phyloP scores from a whole-genome alignment of 2,329 filamentous ascomycete genomes.

The Fusarium sp. region DNA sequence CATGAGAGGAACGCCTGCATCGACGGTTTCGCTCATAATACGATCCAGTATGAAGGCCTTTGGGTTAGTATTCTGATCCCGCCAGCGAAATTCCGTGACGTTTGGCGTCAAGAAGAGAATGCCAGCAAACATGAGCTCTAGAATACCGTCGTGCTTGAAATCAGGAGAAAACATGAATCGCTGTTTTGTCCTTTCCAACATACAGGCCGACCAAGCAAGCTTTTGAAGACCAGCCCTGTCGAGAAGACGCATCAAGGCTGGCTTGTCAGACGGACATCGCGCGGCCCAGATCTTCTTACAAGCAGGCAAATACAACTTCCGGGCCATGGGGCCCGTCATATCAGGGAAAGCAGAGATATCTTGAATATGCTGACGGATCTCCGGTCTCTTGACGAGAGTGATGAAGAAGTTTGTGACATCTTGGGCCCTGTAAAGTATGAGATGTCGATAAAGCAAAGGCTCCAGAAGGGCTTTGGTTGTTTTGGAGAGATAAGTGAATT shows the following conservation, averaged over 20 bases:
- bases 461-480: conserved; percentile 29
- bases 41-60: conserved; percentile 11
- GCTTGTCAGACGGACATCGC: conserved; percentile 18
- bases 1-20: conserved; percentile 19
- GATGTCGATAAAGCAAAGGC: conserved; percentile 36
- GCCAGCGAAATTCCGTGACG: conserved; percentile 29
- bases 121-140: conserved; percentile 32
- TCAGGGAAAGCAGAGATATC: conserved; percentile 15
- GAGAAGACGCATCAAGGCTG: conserved; percentile 20
- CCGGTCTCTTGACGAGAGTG: conserved; percentile 27
- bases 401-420: conserved; percentile 32
- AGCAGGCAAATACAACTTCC: not conserved
- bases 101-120: conserved; percentile 29
- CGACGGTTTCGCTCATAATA: not conserved
- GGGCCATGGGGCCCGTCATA: not conserved
- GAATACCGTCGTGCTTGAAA: conserved; percentile 33
- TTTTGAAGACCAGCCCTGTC: conserved; percentile 14
- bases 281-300: conserved; percentile 23
- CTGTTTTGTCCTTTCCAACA: conserved; percentile 21
- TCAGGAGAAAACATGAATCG: conserved; percentile 35
- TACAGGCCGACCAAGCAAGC: conserved; percentile 24
- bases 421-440: conserved; percentile 13
- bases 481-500: conserved; percentile 33
- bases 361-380: conserved; percentile 27
- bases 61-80: conserved; percentile 30